Percentiles rank a stretch among this genome's conserved stretches.
Conservation (phyloP, 257 asterid genomes). For the Osmanthus fragrans region DNA sequence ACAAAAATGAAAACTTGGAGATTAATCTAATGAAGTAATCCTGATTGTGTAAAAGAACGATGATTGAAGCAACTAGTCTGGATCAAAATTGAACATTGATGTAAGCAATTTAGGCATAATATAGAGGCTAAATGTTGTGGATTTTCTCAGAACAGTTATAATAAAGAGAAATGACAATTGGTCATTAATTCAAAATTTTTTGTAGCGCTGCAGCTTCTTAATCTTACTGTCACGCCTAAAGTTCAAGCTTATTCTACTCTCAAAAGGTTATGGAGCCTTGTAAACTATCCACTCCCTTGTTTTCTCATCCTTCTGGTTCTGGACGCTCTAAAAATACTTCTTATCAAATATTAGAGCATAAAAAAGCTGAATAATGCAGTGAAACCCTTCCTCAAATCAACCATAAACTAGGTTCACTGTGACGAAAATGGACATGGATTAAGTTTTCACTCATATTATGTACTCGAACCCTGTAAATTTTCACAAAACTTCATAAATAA, state of each 20-base stretch:
- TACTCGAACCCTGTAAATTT: not conserved
- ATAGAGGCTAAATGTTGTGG: too few species aligned
- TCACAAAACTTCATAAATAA: too few species aligned
- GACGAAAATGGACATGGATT: not conserved
- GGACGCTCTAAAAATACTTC: not conserved
- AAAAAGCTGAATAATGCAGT: not conserved
- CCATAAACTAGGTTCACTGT: not conserved
- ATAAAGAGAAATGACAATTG: too few species aligned
- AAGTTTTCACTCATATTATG: not conserved
- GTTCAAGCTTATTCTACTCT: not conserved
- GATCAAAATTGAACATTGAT: too few species aligned
- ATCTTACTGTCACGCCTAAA: not conserved
- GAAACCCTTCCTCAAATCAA: not conserved
- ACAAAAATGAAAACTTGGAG: not conserved
- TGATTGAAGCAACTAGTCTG: too few species aligned
- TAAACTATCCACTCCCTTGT: not conserved
- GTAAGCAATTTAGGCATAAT: too few species aligned
- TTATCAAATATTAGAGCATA: not conserved
- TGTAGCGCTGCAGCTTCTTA: too few species aligned
- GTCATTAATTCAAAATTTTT: too few species aligned
- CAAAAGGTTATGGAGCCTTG: not conserved
- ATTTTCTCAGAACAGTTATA: too few species aligned
- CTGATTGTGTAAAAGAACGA: not conserved
- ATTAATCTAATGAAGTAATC: not conserved
- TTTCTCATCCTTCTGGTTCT: not conserved